Evolutionary conservation across 768 basidiomycete genomes (phyloP).

Genomic region (Mrakia frigida): DNA sequence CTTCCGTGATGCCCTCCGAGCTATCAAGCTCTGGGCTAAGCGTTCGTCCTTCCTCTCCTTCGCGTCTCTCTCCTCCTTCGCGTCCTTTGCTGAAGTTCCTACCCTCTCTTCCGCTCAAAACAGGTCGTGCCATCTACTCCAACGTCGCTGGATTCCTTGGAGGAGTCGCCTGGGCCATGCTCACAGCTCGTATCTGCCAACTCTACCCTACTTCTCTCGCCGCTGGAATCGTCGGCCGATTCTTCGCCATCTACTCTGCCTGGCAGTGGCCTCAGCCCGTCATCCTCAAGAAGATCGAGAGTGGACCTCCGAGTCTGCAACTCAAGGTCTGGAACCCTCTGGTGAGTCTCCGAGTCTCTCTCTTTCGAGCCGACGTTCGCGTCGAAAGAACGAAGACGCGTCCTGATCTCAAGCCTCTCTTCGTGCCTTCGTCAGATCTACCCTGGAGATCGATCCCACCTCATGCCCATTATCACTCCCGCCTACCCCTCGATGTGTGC

Average conservation of each 20-base stretch:
- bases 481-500: slow-evolving; percentile 99
- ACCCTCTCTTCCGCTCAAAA: neutral
- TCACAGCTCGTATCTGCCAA: slow-evolving; percentile 99
- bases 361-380: neutral
- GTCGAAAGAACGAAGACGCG: no score
- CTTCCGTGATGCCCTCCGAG: slow-evolving; percentile 88
- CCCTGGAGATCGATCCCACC: slow-evolving; percentile 84
- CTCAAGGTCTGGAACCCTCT: slow-evolving; percentile 88
- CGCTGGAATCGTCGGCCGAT: slow-evolving; percentile 91
- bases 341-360: slow-evolving; percentile 47
- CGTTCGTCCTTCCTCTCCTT: slow-evolving; percentile 48
- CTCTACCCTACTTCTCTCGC: slow-evolving; percentile 92
- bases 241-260: slow-evolving; percentile 79
- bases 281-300: slow-evolving; percentile 92
- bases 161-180: slow-evolving; percentile 97
- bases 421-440: slow-evolving; percentile 57
- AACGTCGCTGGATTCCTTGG: slow-evolving; percentile 97
- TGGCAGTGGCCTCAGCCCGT: slow-evolving; percentile 99
- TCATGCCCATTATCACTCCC: slow-evolving; percentile 99
- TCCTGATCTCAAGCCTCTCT: slow-evolving; percentile 27
- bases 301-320: slow-evolving; percentile 83
- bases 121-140: slow-evolving; percentile 93
- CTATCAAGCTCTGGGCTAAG: slow-evolving; percentile 97
- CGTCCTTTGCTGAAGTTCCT: neutral
- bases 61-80: neutral